Conservation (phyloP, 345 rosid species). For the Sisymbrium irio region DNA sequence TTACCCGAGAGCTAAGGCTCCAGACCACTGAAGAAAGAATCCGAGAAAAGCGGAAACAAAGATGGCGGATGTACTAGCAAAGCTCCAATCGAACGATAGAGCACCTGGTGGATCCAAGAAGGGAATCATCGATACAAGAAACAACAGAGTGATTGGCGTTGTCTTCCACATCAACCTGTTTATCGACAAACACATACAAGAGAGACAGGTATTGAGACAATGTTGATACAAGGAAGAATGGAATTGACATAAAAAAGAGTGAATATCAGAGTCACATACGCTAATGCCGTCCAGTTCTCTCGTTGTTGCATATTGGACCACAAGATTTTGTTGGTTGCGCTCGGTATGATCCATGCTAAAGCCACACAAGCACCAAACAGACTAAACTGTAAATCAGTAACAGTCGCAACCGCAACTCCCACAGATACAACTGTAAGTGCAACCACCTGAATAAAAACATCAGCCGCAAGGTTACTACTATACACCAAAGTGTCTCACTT, state of each 20-base stretch:
- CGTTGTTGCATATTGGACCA: conserved; percentile 92
- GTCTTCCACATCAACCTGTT: conserved; percentile 98
- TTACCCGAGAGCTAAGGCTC: conserved; percentile 96
- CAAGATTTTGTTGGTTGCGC: conserved; percentile 89
- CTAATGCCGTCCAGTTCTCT: conserved; percentile 91
- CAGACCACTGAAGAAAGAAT: conserved; percentile 98
- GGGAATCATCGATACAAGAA: conserved; percentile 77
- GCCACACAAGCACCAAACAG: conserved; percentile 90
- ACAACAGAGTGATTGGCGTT: conserved; percentile 84
- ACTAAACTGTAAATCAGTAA: conserved; percentile 86
- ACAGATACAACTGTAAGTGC: conserved; percentile 74
- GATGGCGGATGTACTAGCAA: conserved; percentile 54
- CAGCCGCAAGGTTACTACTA: conserved; percentile 1
- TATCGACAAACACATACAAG: background rate
- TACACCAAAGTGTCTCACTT: background rate
- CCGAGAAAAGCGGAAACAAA: conserved; percentile 79
- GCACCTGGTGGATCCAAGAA: conserved; percentile 92
- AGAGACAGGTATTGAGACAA: background rate
- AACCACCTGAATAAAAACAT: conserved; percentile 52
- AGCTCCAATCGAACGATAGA: conserved; percentile 67
- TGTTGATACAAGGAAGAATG: background rate
- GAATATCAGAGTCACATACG: conserved; percentile 57
- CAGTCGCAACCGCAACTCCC: conserved; percentile 95
- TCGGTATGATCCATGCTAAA: conserved; percentile 90
- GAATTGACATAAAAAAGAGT: background rate